These are phyloP conservation scores for Pouteria campechiana DNA, from an alignment of 179 eudicot genomes.

Conservation along the genomic window DNA sequence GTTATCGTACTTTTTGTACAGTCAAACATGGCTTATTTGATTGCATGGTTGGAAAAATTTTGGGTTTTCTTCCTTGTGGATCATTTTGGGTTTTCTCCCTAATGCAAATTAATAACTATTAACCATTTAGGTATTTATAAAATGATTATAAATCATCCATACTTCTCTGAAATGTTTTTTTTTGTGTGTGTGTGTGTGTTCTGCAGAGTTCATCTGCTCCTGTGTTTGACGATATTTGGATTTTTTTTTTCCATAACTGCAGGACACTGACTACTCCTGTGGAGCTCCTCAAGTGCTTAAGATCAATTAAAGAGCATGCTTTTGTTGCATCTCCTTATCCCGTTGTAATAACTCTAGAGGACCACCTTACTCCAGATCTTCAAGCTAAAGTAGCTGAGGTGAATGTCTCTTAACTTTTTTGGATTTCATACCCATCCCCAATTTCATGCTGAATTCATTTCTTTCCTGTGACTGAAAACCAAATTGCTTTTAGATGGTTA, in stretches of 20 bases:
- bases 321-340: conserved; percentile 69
- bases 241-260: background rate
- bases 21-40: too few relatives aligned
- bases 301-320: conserved; percentile 65
- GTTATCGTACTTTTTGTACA: too few relatives aligned
- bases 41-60: too few relatives aligned
- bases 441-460: background rate
- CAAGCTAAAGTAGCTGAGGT: conserved; percentile 90
- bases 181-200: background rate
- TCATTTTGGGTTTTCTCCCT: too few relatives aligned
- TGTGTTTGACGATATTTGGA: background rate
- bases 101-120: too few relatives aligned
- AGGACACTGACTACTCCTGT: conserved; percentile 88
- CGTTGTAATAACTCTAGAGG: conserved; percentile 81
- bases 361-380: conserved; percentile 72
- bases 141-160: too few relatives aligned
- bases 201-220: background rate
- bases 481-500: conserved; percentile 45
- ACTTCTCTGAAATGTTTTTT: background rate
- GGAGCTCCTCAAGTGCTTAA: conserved; percentile 55
- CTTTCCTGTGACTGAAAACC: background rate
- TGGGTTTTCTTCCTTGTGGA: too few relatives aligned
- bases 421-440: background rate
- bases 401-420: background rate
- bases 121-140: too few relatives aligned